These are phyloP conservation scores for Pseudogymnoascus sp. DNA, from an alignment of 2,329 filamentous ascomycete genomes.

Conservation along the genomic window DNA sequence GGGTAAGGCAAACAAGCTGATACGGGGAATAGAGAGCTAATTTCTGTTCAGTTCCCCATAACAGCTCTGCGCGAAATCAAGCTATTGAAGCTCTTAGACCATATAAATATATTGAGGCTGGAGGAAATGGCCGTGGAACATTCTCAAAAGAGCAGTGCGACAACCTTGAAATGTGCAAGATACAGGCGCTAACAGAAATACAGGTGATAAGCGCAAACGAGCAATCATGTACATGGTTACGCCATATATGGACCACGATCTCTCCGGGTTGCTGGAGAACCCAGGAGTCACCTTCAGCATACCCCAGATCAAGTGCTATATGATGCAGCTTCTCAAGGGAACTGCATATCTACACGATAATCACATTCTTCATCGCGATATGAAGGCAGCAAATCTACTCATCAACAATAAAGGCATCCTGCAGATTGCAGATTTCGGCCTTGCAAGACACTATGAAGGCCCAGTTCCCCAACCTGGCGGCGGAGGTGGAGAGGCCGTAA, in stretches of 20 bases:
- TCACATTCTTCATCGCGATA: conserved; percentile 88
- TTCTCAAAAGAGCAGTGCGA: conserved; percentile 28
- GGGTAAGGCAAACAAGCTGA: conserved; percentile 42
- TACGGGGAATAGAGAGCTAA: conserved; percentile 12
- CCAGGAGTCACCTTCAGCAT: conserved; percentile 80
- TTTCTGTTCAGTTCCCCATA: conserved; percentile 67
- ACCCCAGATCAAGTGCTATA: conserved; percentile 94
- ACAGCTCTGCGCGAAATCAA: conserved; percentile 97
- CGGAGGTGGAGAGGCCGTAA: conserved; percentile 73
- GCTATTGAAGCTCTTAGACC: conserved; percentile 87
- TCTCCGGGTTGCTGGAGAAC: conserved; percentile 95
- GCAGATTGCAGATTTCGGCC: conserved; percentile 94
- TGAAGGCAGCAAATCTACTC: conserved; percentile 96
- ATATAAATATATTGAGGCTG: conserved; percentile 76
- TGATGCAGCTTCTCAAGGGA: conserved; percentile 86
- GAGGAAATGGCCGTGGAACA: conserved; percentile 96
- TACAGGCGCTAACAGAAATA: conserved; percentile 20
- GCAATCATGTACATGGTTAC: conserved; percentile 97
- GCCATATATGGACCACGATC: conserved; percentile 97
- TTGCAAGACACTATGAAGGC: conserved; percentile 89
- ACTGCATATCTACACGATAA: conserved; percentile 83
- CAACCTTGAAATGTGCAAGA: conserved; percentile 4
- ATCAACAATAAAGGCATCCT: conserved; percentile 91
- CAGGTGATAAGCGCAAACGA: conserved; percentile 69
- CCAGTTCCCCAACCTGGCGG: conserved; percentile 64